Percentiles rank a stretch among this genome's conserved stretches.
Evolutionary conservation across 2,329 filamentous ascomycete genomes (phyloP).

Genomic region (Periconia digitata): DNA sequence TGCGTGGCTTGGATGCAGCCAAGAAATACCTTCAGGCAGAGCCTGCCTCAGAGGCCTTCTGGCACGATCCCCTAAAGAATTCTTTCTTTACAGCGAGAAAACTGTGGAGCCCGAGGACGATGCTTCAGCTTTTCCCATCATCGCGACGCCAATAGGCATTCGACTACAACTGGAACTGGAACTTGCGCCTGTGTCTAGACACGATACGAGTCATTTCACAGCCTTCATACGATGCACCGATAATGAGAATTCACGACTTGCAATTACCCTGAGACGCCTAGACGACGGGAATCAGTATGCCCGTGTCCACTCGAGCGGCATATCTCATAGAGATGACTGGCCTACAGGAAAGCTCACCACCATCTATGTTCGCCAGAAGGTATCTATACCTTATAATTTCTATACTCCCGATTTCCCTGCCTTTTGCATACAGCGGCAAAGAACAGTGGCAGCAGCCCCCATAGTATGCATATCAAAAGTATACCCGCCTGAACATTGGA

Average conservation of each 20-base stretch:
- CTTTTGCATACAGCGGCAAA: constrained; percentile 23
- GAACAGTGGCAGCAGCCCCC: constrained; percentile 8
- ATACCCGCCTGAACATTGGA: constrained; percentile 18
- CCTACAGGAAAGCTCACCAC: constrained; percentile 24
- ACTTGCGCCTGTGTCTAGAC: constrained; percentile 17
- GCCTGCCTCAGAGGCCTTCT: constrained; percentile 27
- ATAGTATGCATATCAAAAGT: constrained; percentile 20
- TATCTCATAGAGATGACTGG: constrained; percentile 51
- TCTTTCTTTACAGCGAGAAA: constrained; percentile 19
- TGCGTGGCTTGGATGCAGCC: constrained; percentile 20
- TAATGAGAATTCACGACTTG: constrained; percentile 23
- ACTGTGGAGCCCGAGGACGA: constrained; percentile 23
- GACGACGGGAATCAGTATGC: constrained; percentile 39
- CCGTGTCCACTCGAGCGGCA: constrained; percentile 50
- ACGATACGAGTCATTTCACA: constrained; percentile 14
- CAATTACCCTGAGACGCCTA: constrained; percentile 23
- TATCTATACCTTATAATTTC: constrained; percentile 23
- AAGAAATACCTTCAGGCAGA: constrained; percentile 11
- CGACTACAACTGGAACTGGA: constrained; percentile 25
- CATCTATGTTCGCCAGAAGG: constrained; percentile 26
- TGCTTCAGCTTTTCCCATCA: constrained; percentile 19
- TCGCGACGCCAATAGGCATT: constrained; percentile 23
- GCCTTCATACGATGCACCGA: constrained; percentile 26
- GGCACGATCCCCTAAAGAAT: constrained; percentile 25
- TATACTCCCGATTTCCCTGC: constrained; percentile 19